phyloP scores from a whole-genome alignment of 371 early-diverging fungal genomes.

The Mortierella sp. region DNA sequence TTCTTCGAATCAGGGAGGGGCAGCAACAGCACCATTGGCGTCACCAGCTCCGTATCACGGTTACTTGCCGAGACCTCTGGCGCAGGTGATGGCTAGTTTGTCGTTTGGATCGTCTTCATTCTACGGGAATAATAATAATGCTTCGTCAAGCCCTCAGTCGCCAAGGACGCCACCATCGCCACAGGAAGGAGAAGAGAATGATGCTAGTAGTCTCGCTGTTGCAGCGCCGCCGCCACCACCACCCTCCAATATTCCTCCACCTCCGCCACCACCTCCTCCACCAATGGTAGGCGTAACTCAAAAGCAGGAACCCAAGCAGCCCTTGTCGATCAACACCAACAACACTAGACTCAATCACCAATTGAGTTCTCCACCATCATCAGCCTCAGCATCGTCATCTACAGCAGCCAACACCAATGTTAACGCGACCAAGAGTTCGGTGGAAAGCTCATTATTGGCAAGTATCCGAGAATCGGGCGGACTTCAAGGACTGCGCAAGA shows the following conservation, averaged over 20 bases:
- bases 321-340: conserved; percentile 31
- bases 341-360: not conserved
- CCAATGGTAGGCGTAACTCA: conserved; percentile 6
- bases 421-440: conserved; percentile 20
- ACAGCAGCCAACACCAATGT: not conserved
- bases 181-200: not conserved
- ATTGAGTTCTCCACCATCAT: not conserved
- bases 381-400: not conserved
- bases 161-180: conserved; percentile 37
- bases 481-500: conserved; percentile 52
- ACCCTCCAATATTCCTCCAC: conserved; percentile 38
- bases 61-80: conserved; percentile 45
- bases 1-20: conserved; percentile 20
- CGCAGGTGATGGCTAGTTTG: conserved; percentile 56
- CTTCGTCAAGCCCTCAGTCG: conserved; percentile 36
- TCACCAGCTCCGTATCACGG: conserved; percentile 51
- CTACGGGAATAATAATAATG: conserved; percentile 23
- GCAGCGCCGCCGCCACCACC: conserved; percentile 35
- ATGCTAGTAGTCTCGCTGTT: too few relatives aligned
- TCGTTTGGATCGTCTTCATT: conserved; percentile 48
- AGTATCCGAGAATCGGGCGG: conserved; percentile 57
- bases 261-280: conserved; percentile 41
- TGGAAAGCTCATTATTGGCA: conserved; percentile 36
- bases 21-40: conserved; percentile 34
- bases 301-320: not conserved